These are phyloP conservation scores for Hemisphaericaspora xylofermentans DNA, from an alignment of 1,139 yeast genomes.

Conservation along the genomic window DNA sequence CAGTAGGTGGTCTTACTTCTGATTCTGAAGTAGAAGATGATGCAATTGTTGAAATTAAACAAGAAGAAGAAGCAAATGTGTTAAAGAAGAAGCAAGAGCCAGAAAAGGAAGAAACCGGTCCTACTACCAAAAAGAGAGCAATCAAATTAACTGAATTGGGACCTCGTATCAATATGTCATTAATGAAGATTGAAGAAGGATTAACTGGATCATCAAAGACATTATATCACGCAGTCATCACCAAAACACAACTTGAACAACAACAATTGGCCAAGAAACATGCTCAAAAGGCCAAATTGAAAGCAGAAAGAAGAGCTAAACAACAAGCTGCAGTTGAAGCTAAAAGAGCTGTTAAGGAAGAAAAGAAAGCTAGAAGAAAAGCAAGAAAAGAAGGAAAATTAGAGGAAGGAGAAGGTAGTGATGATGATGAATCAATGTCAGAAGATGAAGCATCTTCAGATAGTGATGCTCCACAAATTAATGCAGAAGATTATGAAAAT, in stretches of 20 bases:
- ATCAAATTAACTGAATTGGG: slow-evolving; percentile 92
- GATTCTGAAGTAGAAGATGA: slow-evolving; percentile 95
- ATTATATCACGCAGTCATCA: slow-evolving; percentile 70
- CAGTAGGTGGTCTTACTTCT: slow-evolving; percentile 77
- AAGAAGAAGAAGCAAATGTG: slow-evolving; percentile 30
- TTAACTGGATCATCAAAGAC: slow-evolving; percentile 75
- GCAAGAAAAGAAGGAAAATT: slow-evolving; percentile 49
- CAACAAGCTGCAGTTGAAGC: slow-evolving; percentile 79
- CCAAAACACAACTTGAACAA: slow-evolving; percentile 62
- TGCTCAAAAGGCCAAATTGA: slow-evolving; percentile 57
- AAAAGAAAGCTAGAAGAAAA: slow-evolving; percentile 70
- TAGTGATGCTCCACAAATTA: slow-evolving; percentile 34
- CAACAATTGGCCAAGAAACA: slow-evolving; percentile 67
- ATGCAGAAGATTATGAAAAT: slow-evolving; percentile 48
- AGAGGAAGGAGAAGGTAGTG: slow-evolving; percentile 26
- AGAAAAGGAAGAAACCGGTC: slow-evolving; percentile 18
- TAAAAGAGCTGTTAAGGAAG: slow-evolving; percentile 72
- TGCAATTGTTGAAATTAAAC: slow-evolving; percentile 75
- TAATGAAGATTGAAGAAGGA: slow-evolving; percentile 91
- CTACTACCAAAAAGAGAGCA: slow-evolving; percentile 68
- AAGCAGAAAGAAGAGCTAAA: slow-evolving; percentile 69
- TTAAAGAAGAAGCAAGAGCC: slow-evolving; percentile 14
- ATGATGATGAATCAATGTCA: slow-evolving; percentile 12
- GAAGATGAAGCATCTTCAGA: slow-evolving; percentile 21
- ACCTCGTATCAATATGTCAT: slow-evolving; percentile 76